Conservation (phyloP, 164 flowering plant genomes). For the Piper betle region DNA sequence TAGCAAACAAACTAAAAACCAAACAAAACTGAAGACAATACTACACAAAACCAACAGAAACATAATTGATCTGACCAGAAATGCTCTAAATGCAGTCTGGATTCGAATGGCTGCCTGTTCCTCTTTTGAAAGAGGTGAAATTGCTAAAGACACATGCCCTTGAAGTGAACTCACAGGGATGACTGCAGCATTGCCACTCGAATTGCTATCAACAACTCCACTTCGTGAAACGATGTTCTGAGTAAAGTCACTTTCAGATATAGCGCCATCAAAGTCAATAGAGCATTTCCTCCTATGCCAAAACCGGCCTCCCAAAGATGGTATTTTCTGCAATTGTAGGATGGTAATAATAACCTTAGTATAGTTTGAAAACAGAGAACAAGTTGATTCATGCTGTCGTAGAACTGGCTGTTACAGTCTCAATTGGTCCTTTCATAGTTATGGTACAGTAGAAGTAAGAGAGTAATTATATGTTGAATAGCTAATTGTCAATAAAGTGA, state of each 20-base stretch:
- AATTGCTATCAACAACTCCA: slow-evolving; percentile 21
- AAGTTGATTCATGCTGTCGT: neutral
- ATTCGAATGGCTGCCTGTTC: slow-evolving; percentile 72
- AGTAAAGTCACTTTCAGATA: slow-evolving; percentile 29
- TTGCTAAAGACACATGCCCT: slow-evolving; percentile 23
- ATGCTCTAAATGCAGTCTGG: slow-evolving; percentile 90
- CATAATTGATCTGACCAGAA: slow-evolving; percentile 45
- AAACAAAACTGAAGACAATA: neutral
- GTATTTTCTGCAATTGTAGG: slow-evolving; percentile 23
- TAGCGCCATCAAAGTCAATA: slow-evolving; percentile 28
- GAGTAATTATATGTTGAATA: too few species aligned
- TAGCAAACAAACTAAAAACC: too few species aligned
- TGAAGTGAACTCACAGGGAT: slow-evolving; percentile 31
- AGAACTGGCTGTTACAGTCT: too few species aligned
- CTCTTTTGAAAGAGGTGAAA: slow-evolving; percentile 32
- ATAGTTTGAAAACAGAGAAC: neutral
- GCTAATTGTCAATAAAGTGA: too few species aligned
- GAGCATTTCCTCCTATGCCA: slow-evolving; percentile 51
- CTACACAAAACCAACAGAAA: neutral
- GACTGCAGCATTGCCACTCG: slow-evolving; percentile 23
- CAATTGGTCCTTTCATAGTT: too few species aligned
- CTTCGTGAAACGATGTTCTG: slow-evolving; percentile 13
- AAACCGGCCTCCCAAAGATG: slow-evolving; percentile 27
- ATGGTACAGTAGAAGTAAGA: too few species aligned
- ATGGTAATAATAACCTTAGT: neutral